phyloP scores from a whole-genome alignment of 2,329 filamentous ascomycete genomes.

The Cytospora chrysosperma region DNA sequence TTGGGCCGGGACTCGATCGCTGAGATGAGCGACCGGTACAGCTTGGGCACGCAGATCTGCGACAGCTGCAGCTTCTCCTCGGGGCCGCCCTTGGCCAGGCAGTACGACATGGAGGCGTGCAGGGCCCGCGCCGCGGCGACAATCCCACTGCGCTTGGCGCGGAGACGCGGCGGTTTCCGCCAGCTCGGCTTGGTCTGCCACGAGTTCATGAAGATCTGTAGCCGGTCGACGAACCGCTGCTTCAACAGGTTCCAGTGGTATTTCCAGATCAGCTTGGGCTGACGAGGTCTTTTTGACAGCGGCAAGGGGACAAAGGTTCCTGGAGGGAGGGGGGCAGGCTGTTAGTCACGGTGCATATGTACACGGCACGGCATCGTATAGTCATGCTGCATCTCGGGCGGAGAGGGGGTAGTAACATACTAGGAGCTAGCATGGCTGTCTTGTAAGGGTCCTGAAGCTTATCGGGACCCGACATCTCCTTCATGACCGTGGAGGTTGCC shows the following conservation, averaged over 20 bases:
- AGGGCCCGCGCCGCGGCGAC: constrained; percentile 56
- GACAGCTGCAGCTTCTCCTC: constrained; percentile 49
- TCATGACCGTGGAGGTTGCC: constrained; percentile 9
- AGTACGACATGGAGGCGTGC: constrained; percentile 60
- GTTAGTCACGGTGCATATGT: not conserved
- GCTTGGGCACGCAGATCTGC: constrained; percentile 52
- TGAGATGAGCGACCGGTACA: constrained; percentile 50
- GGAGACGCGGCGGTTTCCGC: constrained; percentile 36
- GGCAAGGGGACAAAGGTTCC: constrained; percentile 50
- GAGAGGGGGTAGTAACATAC: constrained; percentile 1
- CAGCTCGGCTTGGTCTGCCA: constrained; percentile 37
- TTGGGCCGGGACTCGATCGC: constrained; percentile 53
- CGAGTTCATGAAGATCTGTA: constrained; percentile 40
- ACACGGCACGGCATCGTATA: not conserved
- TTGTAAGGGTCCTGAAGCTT: not conserved
- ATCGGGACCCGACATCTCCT: not conserved
- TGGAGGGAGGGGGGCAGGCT: constrained; percentile 27
- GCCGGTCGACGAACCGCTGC: constrained; percentile 37
- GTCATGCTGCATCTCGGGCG: not conserved
- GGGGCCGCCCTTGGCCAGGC: constrained; percentile 52
- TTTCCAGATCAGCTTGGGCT: constrained; percentile 31
- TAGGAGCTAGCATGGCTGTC: constrained; percentile 12
- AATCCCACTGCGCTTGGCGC: constrained; percentile 39
- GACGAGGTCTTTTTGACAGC: constrained; percentile 35
- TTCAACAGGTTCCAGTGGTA: constrained; percentile 41